A percentile compares a stretch with the other conserved stretches of the same genome.
Conservation (phyloP, 2,329 filamentous ascomycete genomes). For the Colletotrichum lentis region DNA sequence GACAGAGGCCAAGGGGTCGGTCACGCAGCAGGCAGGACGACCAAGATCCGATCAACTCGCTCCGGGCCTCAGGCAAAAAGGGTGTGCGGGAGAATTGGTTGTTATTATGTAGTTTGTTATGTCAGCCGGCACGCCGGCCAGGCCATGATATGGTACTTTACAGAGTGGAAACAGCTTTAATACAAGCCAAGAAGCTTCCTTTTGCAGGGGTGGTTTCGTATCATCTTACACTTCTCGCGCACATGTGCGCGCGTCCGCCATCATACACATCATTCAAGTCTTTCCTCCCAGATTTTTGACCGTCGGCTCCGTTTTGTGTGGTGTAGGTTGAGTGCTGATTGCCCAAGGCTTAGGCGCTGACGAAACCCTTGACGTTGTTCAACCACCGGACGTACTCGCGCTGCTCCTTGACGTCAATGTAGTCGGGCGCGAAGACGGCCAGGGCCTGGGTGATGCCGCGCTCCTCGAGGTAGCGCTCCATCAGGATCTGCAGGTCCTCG, state of each 20-base stretch:
- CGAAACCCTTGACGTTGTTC: conserved; percentile 83
- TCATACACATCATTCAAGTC: conserved; percentile 35
- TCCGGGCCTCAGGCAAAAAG: background rate
- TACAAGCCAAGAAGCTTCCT: conserved; percentile 34
- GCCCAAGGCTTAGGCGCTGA: conserved; percentile 67
- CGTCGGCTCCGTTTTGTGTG: background rate
- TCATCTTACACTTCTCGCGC: conserved; percentile 34
- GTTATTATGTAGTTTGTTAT: conserved; percentile 33
- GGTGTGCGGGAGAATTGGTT: conserved; percentile 7
- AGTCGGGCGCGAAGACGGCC: conserved; percentile 91
- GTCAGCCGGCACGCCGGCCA: conserved; percentile 26
- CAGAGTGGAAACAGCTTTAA: conserved; percentile 38
- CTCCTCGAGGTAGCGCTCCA: conserved; percentile 95
- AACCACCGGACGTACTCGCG: conserved; percentile 94
- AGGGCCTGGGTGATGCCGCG: conserved; percentile 87
- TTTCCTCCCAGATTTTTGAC: conserved; percentile 14
- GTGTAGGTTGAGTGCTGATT: background rate
- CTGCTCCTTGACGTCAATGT: conserved; percentile 98
- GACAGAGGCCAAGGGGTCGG: background rate
- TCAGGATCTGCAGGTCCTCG: conserved; percentile 89
- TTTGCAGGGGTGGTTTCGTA: conserved; percentile 18
- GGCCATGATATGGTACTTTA: conserved; percentile 39
- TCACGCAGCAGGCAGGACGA: background rate
- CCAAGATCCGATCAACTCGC: background rate
- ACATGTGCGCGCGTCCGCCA: conserved; percentile 13